Evolutionary conservation across 2,329 filamentous ascomycete species (phyloP).

Genomic region (Cryphonectria japonica): DNA sequence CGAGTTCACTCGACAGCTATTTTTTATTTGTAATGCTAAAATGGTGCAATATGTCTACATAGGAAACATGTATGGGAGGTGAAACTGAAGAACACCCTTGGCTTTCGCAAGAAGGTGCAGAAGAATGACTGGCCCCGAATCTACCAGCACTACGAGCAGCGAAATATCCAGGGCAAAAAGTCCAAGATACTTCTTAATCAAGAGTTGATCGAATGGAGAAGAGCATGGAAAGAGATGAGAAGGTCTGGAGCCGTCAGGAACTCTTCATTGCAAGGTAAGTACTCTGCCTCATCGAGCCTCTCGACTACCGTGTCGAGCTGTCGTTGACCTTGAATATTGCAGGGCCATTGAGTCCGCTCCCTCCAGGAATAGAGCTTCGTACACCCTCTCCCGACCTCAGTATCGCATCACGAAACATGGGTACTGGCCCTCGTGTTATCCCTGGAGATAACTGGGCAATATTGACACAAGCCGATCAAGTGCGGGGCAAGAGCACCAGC

Average conservation of each 20-base stretch:
- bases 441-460: not conserved
- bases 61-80: conserved; percentile 3
- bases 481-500: not conserved
- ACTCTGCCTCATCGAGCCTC: not conserved
- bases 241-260: not conserved
- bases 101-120: not conserved
- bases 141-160: not conserved
- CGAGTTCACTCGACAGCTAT: not conserved
- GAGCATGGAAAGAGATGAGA: conserved; percentile 2
- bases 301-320: not conserved
- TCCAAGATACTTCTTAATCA: not conserved
- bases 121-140: not conserved
- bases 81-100: not conserved
- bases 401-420: not conserved
- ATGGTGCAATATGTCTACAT: not conserved
- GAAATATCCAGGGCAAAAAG: not conserved
- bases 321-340: not conserved
- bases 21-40: not conserved
- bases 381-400: not conserved
- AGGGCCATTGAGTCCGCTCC: not conserved
- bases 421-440: not conserved
- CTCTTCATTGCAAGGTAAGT: not conserved
- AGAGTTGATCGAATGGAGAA: not conserved
- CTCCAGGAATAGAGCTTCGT: not conserved
- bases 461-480: not conserved